Evolutionary conservation across 2,329 filamentous ascomycete species (phyloP).

Genomic region (Knufia fluminis): DNA sequence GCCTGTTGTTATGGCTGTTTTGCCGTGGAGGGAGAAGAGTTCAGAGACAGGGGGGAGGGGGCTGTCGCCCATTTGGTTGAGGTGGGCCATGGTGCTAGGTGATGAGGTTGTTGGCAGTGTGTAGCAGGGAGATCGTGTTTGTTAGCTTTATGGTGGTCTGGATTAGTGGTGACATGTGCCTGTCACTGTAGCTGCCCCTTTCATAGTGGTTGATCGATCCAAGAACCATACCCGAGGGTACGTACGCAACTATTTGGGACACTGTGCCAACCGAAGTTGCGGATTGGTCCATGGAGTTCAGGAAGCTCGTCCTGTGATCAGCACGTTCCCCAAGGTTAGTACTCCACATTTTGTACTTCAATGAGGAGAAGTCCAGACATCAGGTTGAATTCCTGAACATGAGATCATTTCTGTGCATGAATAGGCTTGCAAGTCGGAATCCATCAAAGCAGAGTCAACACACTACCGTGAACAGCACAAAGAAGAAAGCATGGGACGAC

Average conservation of each 20-base stretch:
- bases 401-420: too few relatives aligned
- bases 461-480: too few relatives aligned
- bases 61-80: constrained; percentile 4
- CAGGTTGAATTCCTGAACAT: constrained; percentile 20
- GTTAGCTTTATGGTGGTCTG: neutral
- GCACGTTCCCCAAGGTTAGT: neutral
- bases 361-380: constrained; percentile 20
- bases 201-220: too few relatives aligned
- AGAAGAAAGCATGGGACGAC: constrained; percentile 8
- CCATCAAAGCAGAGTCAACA: too few relatives aligned
- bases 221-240: too few relatives aligned
- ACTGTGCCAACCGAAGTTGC: too few relatives aligned
- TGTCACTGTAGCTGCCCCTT: too few relatives aligned
- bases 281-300: neutral
- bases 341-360: neutral
- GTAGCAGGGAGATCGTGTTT: neutral
- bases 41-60: constrained; percentile 1
- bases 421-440: too few relatives aligned
- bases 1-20: constrained; percentile 38
- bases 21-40: constrained; percentile 26
- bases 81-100: neutral
- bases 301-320: neutral
- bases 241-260: too few relatives aligned
- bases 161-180: too few relatives aligned
- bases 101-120: neutral